Evolutionary conservation across 2,329 filamentous ascomycete species (phyloP).

Genomic region (Alternaria postmessia): DNA sequence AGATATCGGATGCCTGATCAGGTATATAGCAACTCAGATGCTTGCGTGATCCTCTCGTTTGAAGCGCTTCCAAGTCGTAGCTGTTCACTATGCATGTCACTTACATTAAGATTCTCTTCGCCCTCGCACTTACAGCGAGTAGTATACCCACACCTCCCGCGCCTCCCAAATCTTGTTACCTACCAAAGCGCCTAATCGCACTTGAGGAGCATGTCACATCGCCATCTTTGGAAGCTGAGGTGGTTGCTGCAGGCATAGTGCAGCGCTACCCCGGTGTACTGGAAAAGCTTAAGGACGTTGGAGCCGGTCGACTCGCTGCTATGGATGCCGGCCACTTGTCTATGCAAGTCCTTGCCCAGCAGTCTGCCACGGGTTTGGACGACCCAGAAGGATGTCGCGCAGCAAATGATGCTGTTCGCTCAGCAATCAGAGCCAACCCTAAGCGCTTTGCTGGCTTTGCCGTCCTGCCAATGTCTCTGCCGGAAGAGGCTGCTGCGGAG

Average conservation of each 20-base stretch:
- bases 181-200: slow-evolving; percentile 18
- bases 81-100: neutral
- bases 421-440: neutral
- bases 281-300: slow-evolving; percentile 15
- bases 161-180: neutral
- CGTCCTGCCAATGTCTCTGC: neutral
- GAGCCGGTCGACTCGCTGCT: slow-evolving; percentile 12
- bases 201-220: slow-evolving; percentile 20
- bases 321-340: slow-evolving; percentile 18
- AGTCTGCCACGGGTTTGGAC: slow-evolving; percentile 4
- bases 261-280: slow-evolving; percentile 7
- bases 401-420: neutral
- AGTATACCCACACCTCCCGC: neutral
- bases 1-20: too few species aligned
- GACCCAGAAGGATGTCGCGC: slow-evolving; percentile 9
- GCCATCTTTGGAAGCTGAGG: slow-evolving; percentile 16
- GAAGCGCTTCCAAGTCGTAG: too few species aligned
- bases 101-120: neutral
- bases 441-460: neutral
- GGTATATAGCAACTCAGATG: too few species aligned
- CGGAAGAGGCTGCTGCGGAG: neutral
- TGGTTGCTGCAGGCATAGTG: slow-evolving; percentile 4
- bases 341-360: slow-evolving; percentile 18
- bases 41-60: too few species aligned
- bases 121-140: neutral